Conservation (phyloP, 306 rosid species). For the Corylus avellana region DNA sequence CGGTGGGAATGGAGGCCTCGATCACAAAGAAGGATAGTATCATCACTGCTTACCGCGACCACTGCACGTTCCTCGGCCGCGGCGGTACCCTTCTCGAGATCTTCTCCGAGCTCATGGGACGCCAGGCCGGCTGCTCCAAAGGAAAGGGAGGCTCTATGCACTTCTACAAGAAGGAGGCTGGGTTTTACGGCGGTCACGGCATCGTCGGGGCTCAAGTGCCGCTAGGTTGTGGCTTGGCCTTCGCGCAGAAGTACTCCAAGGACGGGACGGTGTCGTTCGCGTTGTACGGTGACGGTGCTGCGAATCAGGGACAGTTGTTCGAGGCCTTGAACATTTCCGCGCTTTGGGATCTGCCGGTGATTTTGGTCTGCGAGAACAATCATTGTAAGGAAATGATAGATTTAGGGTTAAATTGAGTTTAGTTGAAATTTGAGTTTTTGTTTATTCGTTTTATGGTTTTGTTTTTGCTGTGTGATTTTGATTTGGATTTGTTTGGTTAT, state of each 20-base stretch:
- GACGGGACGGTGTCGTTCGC: slow-evolving; percentile 76
- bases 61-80: slow-evolving; percentile 74
- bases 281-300: slow-evolving; percentile 90
- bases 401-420: neutral
- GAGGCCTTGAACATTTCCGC: slow-evolving; percentile 93
- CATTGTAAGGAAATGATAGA: slow-evolving; percentile 65
- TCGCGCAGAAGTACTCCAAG: slow-evolving; percentile 79
- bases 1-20: slow-evolving; percentile 85
- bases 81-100: slow-evolving; percentile 68
- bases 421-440: neutral
- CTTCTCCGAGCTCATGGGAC: slow-evolving; percentile 83
- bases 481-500: slow-evolving; percentile 16
- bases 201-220: slow-evolving; percentile 97
- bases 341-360: slow-evolving; percentile 92
- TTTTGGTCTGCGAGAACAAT: slow-evolving; percentile 96
- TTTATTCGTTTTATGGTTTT: neutral
- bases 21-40: slow-evolving; percentile 65
- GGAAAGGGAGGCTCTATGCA: slow-evolving; percentile 99
- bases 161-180: slow-evolving; percentile 69
- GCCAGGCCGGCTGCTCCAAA: slow-evolving; percentile 65
- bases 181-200: slow-evolving; percentile 89
- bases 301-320: slow-evolving; percentile 91
- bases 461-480: neutral
- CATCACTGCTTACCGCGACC: slow-evolving; percentile 87
- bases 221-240: slow-evolving; percentile 83